These are phyloP conservation scores for Micromonas commoda DNA, from an alignment of 139 green algal genomes.

Conservation along the genomic window DNA sequence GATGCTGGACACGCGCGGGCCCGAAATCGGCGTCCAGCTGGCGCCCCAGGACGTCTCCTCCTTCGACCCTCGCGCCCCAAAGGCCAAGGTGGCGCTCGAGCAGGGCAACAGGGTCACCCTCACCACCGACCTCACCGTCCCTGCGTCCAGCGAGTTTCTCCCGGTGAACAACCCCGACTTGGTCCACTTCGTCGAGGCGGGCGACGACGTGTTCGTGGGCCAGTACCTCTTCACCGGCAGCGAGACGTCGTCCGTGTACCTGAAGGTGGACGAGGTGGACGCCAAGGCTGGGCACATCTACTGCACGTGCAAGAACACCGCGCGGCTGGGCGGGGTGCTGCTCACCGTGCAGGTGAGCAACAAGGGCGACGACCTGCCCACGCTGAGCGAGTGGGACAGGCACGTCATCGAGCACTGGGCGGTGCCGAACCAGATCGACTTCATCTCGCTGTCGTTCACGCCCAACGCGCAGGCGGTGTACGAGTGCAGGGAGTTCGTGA, in stretches of 20 bases:
- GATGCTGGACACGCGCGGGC: slow-evolving; percentile 14
- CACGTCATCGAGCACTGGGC: slow-evolving; percentile 88
- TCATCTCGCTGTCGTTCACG: slow-evolving; percentile 97
- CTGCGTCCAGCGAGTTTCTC: neutral
- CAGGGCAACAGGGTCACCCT: slow-evolving; percentile 3
- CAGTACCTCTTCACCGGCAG: slow-evolving; percentile 66
- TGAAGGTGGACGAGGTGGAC: slow-evolving; percentile 52
- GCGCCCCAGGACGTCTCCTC: neutral
- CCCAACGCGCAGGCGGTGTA: slow-evolving; percentile 84
- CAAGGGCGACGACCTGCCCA: slow-evolving; percentile 93
- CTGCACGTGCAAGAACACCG: slow-evolving; percentile 62
- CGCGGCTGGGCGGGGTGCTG: slow-evolving; percentile 61
- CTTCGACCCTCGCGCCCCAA: neutral
- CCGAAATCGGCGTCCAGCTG: neutral
- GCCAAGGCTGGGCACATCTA: slow-evolving; percentile 33
- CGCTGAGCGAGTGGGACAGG: slow-evolving; percentile 91
- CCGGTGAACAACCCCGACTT: slow-evolving; percentile 12
- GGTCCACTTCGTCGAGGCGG: neutral
- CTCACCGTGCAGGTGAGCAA: slow-evolving; percentile 80
- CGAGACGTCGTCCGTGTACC: slow-evolving; percentile 53
- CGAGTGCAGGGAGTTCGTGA: slow-evolving; percentile 72
- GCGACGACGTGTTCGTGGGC: slow-evolving; percentile 56
- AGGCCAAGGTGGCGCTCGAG: neutral
- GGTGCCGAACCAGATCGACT: slow-evolving; percentile 92
- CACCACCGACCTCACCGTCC: neutral